These are phyloP conservation scores for Thermomucor indicae-seudaticae DNA, from an alignment of 371 early-diverging fungal genomes.

Conservation along the genomic window DNA sequence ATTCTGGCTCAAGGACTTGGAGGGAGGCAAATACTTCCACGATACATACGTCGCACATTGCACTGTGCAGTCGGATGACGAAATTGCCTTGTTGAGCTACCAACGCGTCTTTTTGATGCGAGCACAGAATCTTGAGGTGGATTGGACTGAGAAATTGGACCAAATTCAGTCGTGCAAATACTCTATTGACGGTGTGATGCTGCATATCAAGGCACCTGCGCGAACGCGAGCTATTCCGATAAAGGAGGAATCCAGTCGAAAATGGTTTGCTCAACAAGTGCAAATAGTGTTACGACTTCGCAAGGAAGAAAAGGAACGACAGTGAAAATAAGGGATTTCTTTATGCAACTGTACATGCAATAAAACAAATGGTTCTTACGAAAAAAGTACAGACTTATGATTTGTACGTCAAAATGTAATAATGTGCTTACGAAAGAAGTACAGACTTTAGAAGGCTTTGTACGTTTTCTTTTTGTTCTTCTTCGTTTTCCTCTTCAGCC, in stretches of 20 bases:
- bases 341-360: too few species aligned
- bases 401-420: too few species aligned
- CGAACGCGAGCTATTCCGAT: neutral
- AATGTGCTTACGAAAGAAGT: slow-evolving; percentile 8
- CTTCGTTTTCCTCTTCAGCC: neutral
- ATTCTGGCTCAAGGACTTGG: slow-evolving; percentile 81
- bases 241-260: neutral
- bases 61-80: slow-evolving; percentile 47
- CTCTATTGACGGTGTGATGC: slow-evolving; percentile 7
- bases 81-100: slow-evolving; percentile 62
- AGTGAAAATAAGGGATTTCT: too few species aligned
- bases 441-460: slow-evolving; percentile 11
- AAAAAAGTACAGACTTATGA: too few species aligned
- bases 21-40: slow-evolving; percentile 70
- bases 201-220: slow-evolving; percentile 5
- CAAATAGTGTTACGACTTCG: neutral
- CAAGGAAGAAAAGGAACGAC: slow-evolving; percentile 7
- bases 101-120: slow-evolving; percentile 57
- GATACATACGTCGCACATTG: slow-evolving; percentile 87
- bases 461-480: slow-evolving; percentile 7
- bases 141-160: slow-evolving; percentile 47
- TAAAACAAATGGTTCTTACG: too few species aligned
- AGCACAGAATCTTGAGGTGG: slow-evolving; percentile 53
- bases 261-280: slow-evolving; percentile 8
- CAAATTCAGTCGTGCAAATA: slow-evolving; percentile 4